A percentile compares a stretch with the other conserved stretches of the same genome.
These are phyloP conservation scores for Coemansia sp. DNA, from an alignment of 192 early-diverging fungal species.

Conservation along the genomic window DNA sequence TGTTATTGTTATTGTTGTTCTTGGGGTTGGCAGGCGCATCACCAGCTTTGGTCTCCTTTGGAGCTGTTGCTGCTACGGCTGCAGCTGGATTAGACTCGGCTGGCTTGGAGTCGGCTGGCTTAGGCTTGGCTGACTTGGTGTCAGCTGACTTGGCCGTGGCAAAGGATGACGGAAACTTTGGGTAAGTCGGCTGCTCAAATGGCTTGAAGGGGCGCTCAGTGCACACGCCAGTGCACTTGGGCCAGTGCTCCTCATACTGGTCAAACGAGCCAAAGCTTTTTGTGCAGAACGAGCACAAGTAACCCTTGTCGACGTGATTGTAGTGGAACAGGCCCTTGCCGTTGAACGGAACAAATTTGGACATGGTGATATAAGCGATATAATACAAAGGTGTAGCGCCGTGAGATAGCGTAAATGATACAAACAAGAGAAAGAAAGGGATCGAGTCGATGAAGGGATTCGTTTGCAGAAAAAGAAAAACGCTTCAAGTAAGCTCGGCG, in stretches of 20 bases:
- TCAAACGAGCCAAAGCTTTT: conserved; percentile 35
- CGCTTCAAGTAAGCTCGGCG: background rate
- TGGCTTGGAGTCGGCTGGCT: background rate
- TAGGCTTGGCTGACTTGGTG: background rate
- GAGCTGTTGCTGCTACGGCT: background rate
- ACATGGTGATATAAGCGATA: conserved; percentile 15
- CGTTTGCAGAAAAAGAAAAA: background rate
- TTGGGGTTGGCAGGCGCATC: background rate
- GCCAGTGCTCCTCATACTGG: conserved; percentile 50
- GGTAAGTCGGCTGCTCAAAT: conserved; percentile 29
- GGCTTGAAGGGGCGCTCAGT: conserved; percentile 34
- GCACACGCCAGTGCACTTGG: conserved; percentile 53
- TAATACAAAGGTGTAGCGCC: background rate
- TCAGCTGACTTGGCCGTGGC: conserved; percentile 1
- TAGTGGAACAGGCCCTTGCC: conserved; percentile 45
- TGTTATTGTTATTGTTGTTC: background rate
- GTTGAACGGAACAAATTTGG: conserved; percentile 50
- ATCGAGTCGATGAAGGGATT: background rate
- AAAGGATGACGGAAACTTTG: conserved; percentile 33
- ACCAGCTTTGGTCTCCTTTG: background rate
- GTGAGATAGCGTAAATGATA: background rate
- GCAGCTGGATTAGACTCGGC: background rate
- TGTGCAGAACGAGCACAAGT: conserved; percentile 36
- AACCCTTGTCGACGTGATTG: conserved; percentile 25
- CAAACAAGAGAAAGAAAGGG: background rate